A percentile compares a stretch with the other conserved stretches of the same genome.
These are phyloP conservation scores for Pseudocercospora fuligena DNA, from an alignment of 2,329 filamentous ascomycete species.

Conservation along the genomic window DNA sequence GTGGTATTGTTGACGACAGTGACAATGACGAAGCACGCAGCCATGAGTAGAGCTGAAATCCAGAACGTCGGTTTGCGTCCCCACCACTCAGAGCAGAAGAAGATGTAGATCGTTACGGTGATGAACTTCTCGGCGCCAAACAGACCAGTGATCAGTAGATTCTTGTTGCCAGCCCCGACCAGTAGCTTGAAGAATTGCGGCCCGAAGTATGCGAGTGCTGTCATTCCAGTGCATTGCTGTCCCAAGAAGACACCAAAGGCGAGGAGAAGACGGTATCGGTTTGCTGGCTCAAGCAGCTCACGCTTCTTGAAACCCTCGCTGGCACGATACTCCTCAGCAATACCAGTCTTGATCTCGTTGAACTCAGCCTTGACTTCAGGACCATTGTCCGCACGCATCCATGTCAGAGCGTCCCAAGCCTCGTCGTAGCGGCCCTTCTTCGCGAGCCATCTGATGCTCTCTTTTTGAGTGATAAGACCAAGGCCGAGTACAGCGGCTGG, in stretches of 20 bases:
- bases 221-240: constrained; percentile 60
- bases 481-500: constrained; percentile 55
- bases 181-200: constrained; percentile 61
- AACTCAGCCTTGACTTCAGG: constrained; percentile 50
- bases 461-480: constrained; percentile 55
- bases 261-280: constrained; percentile 53
- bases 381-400: constrained; percentile 55
- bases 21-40: constrained; percentile 42
- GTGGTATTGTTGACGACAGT: constrained; percentile 42
- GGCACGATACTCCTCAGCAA: constrained; percentile 52
- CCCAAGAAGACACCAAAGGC: constrained; percentile 57
- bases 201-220: constrained; percentile 60
- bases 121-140: constrained; percentile 60
- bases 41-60: constrained; percentile 40
- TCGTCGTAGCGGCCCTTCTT: constrained; percentile 52
- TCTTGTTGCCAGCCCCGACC: constrained; percentile 51
- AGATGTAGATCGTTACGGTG: constrained; percentile 54
- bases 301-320: constrained; percentile 40
- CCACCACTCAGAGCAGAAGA: constrained; percentile 57
- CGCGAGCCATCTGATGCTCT: constrained; percentile 59
- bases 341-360: constrained; percentile 55
- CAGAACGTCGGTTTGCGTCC: constrained; percentile 43
- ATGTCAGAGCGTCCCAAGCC: constrained; percentile 55
- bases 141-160: constrained; percentile 58
- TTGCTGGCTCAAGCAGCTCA: constrained; percentile 52